Conservation (phyloP, 768 basidiomycete genomes). For the Tubosaeta sp. region DNA sequence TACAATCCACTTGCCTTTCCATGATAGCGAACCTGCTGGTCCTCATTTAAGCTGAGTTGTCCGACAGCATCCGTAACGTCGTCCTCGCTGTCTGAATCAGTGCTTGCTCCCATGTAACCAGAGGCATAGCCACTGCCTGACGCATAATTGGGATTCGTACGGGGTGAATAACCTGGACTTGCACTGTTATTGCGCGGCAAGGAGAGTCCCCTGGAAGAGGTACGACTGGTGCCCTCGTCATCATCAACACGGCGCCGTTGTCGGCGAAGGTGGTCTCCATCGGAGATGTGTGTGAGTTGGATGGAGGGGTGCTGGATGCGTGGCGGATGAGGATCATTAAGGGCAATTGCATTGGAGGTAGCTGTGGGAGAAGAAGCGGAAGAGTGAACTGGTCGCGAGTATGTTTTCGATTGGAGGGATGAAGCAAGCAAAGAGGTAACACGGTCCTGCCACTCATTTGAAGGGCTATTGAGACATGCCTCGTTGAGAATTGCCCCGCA, state of each 20-base stretch:
- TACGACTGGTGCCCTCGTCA: conserved; percentile 1
- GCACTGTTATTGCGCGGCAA: conserved; percentile 13
- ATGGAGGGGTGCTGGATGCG: conserved; percentile 10
- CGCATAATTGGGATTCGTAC: conserved; percentile 7
- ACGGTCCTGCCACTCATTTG: conserved; percentile 80
- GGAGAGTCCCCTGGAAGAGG: conserved; percentile 7
- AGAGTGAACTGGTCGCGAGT: background rate
- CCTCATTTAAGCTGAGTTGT: conserved; percentile 84
- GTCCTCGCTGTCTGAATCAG: conserved; percentile 36
- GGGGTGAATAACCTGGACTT: conserved; percentile 18
- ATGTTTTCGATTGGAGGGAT: conserved; percentile 14
- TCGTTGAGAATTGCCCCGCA: background rate
- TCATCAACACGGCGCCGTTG: conserved; percentile 46
- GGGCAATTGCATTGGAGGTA: conserved; percentile 5
- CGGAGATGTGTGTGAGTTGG: conserved; percentile 8
- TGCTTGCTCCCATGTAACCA: conserved; percentile 29
- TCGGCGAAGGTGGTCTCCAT: conserved; percentile 37
- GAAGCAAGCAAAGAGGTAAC: conserved; percentile 35
- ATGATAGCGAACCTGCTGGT: conserved; percentile 80
- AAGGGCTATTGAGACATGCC: conserved; percentile 46
- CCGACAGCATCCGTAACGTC: conserved; percentile 70
- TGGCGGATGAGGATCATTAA: conserved; percentile 12
- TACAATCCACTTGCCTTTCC: conserved; percentile 82
- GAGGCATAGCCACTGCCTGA: conserved; percentile 19
- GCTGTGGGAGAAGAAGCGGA: background rate